phyloP scores from a whole-genome alignment of 805 yeast species.

The Myxozyma nipponensis region DNA sequence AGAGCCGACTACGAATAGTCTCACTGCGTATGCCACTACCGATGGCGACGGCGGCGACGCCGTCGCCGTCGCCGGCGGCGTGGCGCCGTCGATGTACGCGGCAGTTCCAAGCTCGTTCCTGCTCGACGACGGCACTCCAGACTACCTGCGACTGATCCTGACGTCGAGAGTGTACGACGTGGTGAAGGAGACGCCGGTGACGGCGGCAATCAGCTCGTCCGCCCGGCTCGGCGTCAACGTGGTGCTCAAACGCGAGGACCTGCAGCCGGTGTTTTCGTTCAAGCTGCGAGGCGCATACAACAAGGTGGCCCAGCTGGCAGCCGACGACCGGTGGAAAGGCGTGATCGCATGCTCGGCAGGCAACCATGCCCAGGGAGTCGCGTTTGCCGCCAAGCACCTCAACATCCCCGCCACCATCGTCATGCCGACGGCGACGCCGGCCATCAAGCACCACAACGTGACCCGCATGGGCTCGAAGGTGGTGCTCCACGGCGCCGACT shows the following conservation, averaged over 20 bases:
- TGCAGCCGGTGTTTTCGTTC: constrained; percentile 91
- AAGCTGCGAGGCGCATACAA: constrained; percentile 97
- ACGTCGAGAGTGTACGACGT: constrained; percentile 95
- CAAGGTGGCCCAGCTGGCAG: constrained; percentile 79
- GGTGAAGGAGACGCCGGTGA: constrained; percentile 82
- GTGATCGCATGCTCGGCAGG: constrained; percentile 99
- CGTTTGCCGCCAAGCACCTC: constrained; percentile 78
- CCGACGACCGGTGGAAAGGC: constrained; percentile 64
- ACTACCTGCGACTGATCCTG: constrained; percentile 82
- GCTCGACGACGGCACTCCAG: constrained; percentile 62
- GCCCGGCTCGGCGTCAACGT: constrained; percentile 73
- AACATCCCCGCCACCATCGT: constrained; percentile 93
- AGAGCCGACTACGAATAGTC: constrained; percentile 8
- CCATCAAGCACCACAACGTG: constrained; percentile 89
- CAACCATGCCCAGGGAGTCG: constrained; percentile 99
- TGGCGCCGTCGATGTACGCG: constrained; percentile 4
- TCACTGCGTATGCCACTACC: constrained; percentile 15
- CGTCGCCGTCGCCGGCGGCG: not conserved
- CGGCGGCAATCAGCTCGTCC: constrained; percentile 69
- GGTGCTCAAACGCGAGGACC: constrained; percentile 82
- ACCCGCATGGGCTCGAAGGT: constrained; percentile 91
- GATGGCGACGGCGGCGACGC: not conserved
- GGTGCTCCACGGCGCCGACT: constrained; percentile 88
- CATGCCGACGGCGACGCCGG: constrained; percentile 97
- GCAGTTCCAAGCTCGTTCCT: constrained; percentile 24